phyloP scores from a whole-genome alignment of 139 green algal genomes.

The Chlorella sp. region DNA sequence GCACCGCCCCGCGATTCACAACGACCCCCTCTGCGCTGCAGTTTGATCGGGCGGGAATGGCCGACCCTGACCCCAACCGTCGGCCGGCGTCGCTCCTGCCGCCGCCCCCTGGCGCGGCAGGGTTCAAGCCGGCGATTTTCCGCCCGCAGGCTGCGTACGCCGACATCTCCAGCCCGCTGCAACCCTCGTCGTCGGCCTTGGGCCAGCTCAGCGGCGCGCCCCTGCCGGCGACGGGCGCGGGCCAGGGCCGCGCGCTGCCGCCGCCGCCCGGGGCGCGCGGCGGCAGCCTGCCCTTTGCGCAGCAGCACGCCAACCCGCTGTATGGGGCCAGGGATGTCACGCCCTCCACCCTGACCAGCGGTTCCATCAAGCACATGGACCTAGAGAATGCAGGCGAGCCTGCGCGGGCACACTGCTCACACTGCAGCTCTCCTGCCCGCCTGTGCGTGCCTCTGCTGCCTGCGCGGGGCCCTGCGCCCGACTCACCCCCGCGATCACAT shows the following conservation, averaged over 20 bases:
- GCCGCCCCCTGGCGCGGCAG: no score
- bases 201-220: neutral
- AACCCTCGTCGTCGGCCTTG: neutral
- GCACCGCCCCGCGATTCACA: no score
- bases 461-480: no score
- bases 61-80: no score
- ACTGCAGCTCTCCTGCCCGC: neutral
- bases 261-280: neutral
- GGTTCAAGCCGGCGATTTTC: neutral
- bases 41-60: no score
- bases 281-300: neutral
- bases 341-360: neutral
- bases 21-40: no score
- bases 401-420: no score
- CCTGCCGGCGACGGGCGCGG: neutral
- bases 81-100: no score
- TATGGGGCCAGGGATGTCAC: neutral
- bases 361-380: constrained; percentile 4
- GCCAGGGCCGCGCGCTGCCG: neutral
- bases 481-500: no score
- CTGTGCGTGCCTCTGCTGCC: neutral
- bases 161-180: neutral
- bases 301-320: constrained; percentile 29
- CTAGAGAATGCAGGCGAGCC: constrained; percentile 23
- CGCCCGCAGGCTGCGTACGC: neutral